Evolutionary conservation across 2,329 filamentous ascomycete genomes (phyloP).

Genomic region (Trichophyton equinum): DNA sequence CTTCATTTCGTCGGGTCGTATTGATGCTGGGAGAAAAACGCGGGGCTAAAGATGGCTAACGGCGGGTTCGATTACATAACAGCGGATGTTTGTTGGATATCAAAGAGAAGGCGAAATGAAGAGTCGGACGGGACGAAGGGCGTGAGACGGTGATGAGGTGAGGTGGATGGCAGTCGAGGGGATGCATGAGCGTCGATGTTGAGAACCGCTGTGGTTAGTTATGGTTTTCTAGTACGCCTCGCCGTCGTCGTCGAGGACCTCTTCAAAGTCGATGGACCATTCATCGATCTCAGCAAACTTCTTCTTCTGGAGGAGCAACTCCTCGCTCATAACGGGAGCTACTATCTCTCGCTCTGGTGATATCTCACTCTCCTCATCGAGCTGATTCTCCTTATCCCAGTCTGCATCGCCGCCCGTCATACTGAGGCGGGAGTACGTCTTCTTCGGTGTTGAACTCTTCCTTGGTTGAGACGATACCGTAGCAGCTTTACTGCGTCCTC

Average conservation of each 20-base stretch:
- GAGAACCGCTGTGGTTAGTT: background rate
- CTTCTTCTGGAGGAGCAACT: slow-evolving; percentile 24
- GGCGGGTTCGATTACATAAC: background rate
- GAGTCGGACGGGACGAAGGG: background rate
- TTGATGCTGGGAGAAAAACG: background rate
- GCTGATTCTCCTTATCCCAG: slow-evolving; percentile 3
- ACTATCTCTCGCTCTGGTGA: background rate
- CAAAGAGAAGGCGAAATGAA: too few species aligned
- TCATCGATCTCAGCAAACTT: slow-evolving; percentile 33
- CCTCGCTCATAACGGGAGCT: slow-evolving; percentile 20
- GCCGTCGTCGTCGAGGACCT: slow-evolving; percentile 16
- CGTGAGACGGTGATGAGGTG: background rate
- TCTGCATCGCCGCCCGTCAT: background rate
- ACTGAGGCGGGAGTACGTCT: slow-evolving; percentile 7
- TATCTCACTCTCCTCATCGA: background rate
- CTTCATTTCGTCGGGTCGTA: background rate
- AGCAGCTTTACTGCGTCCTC: background rate
- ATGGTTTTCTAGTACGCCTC: background rate
- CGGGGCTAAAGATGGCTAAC: slow-evolving; percentile 1
- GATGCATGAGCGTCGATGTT: background rate
- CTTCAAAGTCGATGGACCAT: slow-evolving; percentile 35
- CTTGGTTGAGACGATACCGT: background rate
- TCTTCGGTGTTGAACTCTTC: background rate
- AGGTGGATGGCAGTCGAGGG: background rate
- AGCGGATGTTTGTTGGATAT: background rate